Conservation (phyloP, 2,329 filamentous ascomycete genomes). For the Rutstroemia sp. region DNA sequence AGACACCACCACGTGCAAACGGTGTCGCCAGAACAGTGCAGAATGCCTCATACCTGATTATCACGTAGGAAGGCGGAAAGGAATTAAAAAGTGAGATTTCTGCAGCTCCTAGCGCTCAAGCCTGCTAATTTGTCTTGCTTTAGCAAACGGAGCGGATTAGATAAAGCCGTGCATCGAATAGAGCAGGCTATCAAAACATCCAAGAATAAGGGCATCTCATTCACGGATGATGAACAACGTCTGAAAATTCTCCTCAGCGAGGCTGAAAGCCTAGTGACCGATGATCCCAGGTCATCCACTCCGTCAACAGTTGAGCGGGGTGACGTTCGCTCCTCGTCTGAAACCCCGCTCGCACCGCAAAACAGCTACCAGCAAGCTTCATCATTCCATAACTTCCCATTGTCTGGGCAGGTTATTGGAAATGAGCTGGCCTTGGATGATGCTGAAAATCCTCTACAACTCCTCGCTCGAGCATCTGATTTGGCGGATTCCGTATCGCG, state of each 20-base stretch:
- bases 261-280: slow-evolving; percentile 35
- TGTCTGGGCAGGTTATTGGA: background rate
- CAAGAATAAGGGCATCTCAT: slow-evolving; percentile 33
- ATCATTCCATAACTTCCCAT: background rate
- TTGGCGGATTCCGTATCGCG: slow-evolving; percentile 31
- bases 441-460: slow-evolving; percentile 66
- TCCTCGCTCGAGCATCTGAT: slow-evolving; percentile 66
- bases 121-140: background rate
- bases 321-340: background rate
- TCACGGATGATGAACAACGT: slow-evolving; percentile 36
- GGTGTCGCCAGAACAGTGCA: slow-evolving; percentile 48
- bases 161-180: slow-evolving; percentile 68
- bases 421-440: slow-evolving; percentile 59
- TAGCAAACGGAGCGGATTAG: slow-evolving; percentile 66
- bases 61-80: slow-evolving; percentile 66
- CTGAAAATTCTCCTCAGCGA: slow-evolving; percentile 44
- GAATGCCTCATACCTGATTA: slow-evolving; percentile 67
- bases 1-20: slow-evolving; percentile 47
- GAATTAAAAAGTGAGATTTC: slow-evolving; percentile 61
- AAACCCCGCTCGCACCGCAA: background rate
- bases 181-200: slow-evolving; percentile 58
- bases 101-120: background rate
- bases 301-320: background rate
- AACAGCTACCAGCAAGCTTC: background rate
- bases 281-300: slow-evolving; percentile 16